These are phyloP conservation scores for Cylindrodendrum hubeiense DNA, from an alignment of 2,329 filamentous ascomycete species.

Conservation along the genomic window DNA sequence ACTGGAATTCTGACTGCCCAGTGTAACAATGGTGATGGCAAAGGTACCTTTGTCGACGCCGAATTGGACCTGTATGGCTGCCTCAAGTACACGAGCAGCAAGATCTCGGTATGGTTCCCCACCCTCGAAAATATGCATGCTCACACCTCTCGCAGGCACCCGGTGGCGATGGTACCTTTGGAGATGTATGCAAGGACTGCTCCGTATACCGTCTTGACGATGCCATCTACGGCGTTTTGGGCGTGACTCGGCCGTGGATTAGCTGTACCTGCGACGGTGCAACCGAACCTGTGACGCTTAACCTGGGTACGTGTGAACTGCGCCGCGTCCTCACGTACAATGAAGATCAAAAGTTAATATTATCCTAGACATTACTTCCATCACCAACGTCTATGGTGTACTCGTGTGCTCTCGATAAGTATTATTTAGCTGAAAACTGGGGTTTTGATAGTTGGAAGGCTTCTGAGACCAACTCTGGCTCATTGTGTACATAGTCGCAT, in stretches of 20 bases:
- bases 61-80: slow-evolving; percentile 2
- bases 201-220: background rate
- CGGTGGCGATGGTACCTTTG: slow-evolving; percentile 1
- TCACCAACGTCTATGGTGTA: background rate
- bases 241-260: background rate
- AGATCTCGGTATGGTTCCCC: background rate
- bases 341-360: too few relatives aligned
- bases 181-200: slow-evolving; percentile 7
- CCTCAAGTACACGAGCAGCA: background rate
- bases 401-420: background rate
- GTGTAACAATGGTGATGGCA: background rate
- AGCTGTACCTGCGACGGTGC: slow-evolving; percentile 5
- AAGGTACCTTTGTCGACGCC: background rate
- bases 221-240: background rate
- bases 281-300: background rate
- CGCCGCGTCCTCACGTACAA: background rate
- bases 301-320: background rate
- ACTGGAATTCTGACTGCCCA: slow-evolving; percentile 2
- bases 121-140: background rate
- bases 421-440: background rate
- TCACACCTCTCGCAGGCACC: background rate
- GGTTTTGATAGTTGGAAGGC: background rate
- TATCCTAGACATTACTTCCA: background rate
- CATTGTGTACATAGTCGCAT: too few relatives aligned
- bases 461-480: background rate